These are phyloP conservation scores for Chaetoscypha palmicola DNA, from an alignment of 2,329 filamentous ascomycete genomes.

Conservation along the genomic window DNA sequence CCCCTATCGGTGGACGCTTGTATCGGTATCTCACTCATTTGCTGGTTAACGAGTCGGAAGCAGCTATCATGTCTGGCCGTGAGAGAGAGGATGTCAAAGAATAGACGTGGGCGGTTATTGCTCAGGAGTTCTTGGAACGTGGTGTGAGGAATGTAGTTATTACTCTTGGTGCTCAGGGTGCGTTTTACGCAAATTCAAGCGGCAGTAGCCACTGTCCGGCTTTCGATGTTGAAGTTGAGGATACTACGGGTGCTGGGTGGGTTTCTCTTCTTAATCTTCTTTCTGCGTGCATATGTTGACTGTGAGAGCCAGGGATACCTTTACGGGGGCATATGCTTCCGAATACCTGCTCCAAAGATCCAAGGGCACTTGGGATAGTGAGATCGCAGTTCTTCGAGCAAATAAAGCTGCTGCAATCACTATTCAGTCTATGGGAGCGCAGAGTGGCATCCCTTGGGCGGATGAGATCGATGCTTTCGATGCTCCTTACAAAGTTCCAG, in stretches of 20 bases:
- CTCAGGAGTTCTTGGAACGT: neutral
- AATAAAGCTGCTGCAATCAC: too few relatives aligned
- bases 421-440: too few relatives aligned
- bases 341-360: neutral
- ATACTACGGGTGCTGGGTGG: neutral
- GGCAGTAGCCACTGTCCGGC: neutral
- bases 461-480: too few relatives aligned
- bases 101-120: neutral
- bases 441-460: too few relatives aligned
- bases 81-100: neutral
- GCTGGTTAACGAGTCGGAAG: neutral
- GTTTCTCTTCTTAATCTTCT: neutral
- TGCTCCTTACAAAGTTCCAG: too few relatives aligned
- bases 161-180: conserved; percentile 1
- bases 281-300: neutral
- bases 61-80: conserved; percentile 1
- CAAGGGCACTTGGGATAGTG: neutral
- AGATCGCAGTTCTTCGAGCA: too few relatives aligned
- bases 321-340: neutral
- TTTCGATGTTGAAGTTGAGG: neutral
- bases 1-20: neutral
- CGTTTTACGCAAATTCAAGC: neutral
- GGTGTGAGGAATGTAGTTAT: neutral
- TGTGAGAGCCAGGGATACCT: neutral
- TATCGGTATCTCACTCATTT: conserved; percentile 1